Percentiles rank a stretch among this genome's conserved stretches.
These are phyloP conservation scores for Hemisphaericaspora lyxosophila DNA, from an alignment of 1,139 yeast genomes.

Conservation along the genomic window DNA sequence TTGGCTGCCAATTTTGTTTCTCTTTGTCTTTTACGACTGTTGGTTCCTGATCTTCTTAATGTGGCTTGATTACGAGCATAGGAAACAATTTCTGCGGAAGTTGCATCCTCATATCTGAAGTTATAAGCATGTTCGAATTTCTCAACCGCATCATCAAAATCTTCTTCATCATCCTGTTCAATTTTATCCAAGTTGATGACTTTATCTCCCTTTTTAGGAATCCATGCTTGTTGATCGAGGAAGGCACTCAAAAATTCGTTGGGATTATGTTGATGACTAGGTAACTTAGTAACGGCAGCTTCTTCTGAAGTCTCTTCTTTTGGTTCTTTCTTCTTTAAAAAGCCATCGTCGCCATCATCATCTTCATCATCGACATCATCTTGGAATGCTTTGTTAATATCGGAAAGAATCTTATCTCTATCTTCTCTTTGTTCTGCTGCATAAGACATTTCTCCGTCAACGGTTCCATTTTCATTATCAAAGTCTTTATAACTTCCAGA, in stretches of 20 bases:
- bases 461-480: slow-evolving; percentile 49
- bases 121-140: slow-evolving; percentile 89
- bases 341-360: slow-evolving; percentile 45
- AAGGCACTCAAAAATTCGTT: slow-evolving; percentile 72
- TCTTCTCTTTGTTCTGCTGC: slow-evolving; percentile 77
- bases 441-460: slow-evolving; percentile 63
- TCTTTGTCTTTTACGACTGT: slow-evolving; percentile 79
- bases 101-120: slow-evolving; percentile 91
- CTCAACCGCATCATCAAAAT: slow-evolving; percentile 90
- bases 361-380: slow-evolving; percentile 49
- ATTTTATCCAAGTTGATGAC: slow-evolving; percentile 54
- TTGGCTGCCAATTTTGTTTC: slow-evolving; percentile 63
- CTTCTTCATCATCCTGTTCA: slow-evolving; percentile 73
- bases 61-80: slow-evolving; percentile 97
- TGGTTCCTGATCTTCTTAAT: slow-evolving; percentile 74
- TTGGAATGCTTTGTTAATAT: slow-evolving; percentile 67
- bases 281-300: slow-evolving; percentile 40
- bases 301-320: slow-evolving; percentile 11
- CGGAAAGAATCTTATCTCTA: slow-evolving; percentile 65
- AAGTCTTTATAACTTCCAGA: slow-evolving; percentile 57
- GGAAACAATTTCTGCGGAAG: slow-evolving; percentile 87
- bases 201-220: slow-evolving; percentile 62
- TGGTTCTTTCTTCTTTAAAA: slow-evolving; percentile 54
- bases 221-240: slow-evolving; percentile 82
- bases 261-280: slow-evolving; percentile 67